These are phyloP conservation scores for Kuraishia hungarica DNA, from an alignment of 805 yeast genomes.

Conservation along the genomic window DNA sequence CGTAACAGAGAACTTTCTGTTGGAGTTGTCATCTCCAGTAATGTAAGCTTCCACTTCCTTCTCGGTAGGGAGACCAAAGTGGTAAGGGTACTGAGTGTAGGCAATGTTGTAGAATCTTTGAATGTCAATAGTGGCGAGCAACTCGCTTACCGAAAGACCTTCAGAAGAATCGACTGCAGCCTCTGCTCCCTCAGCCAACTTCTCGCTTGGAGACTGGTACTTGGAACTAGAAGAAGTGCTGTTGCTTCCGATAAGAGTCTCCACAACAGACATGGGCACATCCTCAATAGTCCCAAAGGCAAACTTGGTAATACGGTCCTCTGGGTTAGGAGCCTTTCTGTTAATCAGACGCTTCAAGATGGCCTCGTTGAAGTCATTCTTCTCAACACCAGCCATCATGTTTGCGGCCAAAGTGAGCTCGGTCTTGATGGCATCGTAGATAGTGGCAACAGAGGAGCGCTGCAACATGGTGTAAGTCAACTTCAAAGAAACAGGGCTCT, in stretches of 20 bases:
- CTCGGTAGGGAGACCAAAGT: constrained; percentile 78
- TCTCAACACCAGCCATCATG: constrained; percentile 47
- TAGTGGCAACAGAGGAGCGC: constrained; percentile 46
- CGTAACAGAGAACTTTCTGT: constrained; percentile 60
- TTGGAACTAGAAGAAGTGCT: constrained; percentile 42
- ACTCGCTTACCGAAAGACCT: constrained; percentile 13
- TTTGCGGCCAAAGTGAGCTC: constrained; percentile 75
- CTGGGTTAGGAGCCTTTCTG: constrained; percentile 23
- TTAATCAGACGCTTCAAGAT: constrained; percentile 44
- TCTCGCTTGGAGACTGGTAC: constrained; percentile 29
- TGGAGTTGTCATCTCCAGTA: constrained; percentile 59
- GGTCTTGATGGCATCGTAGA: constrained; percentile 57
- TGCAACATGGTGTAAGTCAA: constrained; percentile 63
- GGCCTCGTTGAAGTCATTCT: constrained; percentile 40
- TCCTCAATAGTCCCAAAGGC: constrained; percentile 47
- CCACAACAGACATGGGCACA: constrained; percentile 53
- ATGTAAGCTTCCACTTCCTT: constrained; percentile 54
- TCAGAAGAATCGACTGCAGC: constrained; percentile 19
- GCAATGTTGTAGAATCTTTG: constrained; percentile 21
- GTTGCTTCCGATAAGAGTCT: constrained; percentile 30
- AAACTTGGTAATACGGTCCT: constrained; percentile 15
- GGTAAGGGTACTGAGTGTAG: constrained; percentile 41
- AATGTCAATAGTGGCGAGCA: constrained; percentile 1
- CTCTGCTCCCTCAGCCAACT: constrained; percentile 10
- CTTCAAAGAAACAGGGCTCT: constrained; percentile 75